Evolutionary conservation across 1,139 yeast genomes (phyloP), one percentile per base, ranked within the genome.

Genomic region (Saccharomyces uvarum): DNA sequence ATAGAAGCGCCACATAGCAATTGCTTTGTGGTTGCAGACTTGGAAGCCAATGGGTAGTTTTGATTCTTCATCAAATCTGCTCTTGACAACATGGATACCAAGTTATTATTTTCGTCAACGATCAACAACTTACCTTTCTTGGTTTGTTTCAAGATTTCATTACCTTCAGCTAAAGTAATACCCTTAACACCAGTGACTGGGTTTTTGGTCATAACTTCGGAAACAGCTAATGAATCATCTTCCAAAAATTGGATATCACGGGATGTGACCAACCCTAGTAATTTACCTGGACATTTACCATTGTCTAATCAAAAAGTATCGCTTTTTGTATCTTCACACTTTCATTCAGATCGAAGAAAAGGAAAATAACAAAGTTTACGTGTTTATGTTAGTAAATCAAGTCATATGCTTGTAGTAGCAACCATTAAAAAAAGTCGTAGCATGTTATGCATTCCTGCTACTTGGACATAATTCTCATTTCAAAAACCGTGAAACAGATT

Each of bases 121-220:
- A 93, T 89, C 70, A 98, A 98, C 67, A 93, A 82, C 76, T 93
- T 93, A 74, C 99, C 99, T 79, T 93, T 93, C 78, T 93, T 95
- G 63, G 97, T 91, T 64, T 83, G 77, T 77, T 96, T 86, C 73
- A 93, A 82, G 65, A 90, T 84, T 58, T 86, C 88, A 73, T 93
- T 93, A 74, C 97, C 99, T 73, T 88, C 88, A 61, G 81, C 68
- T 68, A 93, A 82, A 57, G 84, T 81, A 65, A 93, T 82, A 68
- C 97, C 96, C 68, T 84, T 77, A 62, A 82, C 73, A 62, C 95
- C 97, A 58, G 96, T 88, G 67, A 90, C 80, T 65, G 91, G 78
- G 54, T 91, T 96, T 54, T 77, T 83, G 68, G 98, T 90, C 99
- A 95, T 93, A 63, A 93, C 82, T 57, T 85, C 87, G 54, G 86